Percentiles rank a stretch among this genome's conserved stretches.
These are phyloP conservation scores for Pinus albicaulis DNA, from an alignment of 75 land plant species.

Conservation along the genomic window DNA sequence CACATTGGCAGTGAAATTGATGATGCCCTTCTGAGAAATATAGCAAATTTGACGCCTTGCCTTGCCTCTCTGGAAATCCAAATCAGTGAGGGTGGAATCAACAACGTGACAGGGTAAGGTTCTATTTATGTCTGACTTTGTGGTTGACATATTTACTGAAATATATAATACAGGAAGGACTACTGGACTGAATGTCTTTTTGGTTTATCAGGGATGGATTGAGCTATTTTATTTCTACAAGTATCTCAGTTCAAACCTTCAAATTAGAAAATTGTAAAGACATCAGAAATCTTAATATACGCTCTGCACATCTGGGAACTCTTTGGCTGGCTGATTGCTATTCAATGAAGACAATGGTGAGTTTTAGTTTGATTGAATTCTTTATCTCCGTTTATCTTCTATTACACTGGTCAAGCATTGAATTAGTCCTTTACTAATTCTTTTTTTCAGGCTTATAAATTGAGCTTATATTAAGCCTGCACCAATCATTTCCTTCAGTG, in stretches of 20 bases:
- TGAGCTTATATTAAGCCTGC: no score
- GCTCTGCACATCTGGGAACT: conserved; percentile 53
- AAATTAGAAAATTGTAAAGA: conserved; percentile 67
- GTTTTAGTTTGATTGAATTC: conserved; percentile 1
- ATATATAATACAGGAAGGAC: not conserved
- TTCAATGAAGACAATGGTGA: conserved; percentile 51
- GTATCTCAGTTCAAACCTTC: conserved; percentile 36
- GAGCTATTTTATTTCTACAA: conserved; percentile 57
- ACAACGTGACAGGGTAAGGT: conserved; percentile 9
- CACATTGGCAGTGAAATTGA: conserved; percentile 8
- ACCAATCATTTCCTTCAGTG: not conserved
- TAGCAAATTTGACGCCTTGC: not conserved
- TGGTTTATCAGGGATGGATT: conserved; percentile 53
- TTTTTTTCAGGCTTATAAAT: not conserved
- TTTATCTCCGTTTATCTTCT: not conserved
- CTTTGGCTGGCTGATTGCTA: conserved; percentile 71
- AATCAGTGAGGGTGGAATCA: conserved; percentile 6
- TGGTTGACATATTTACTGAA: not conserved
- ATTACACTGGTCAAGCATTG: not conserved
- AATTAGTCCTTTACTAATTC: not conserved
- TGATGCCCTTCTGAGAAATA: not conserved
- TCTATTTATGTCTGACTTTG: not conserved
- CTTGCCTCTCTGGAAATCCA: conserved; percentile 6
- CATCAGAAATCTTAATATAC: conserved; percentile 36
- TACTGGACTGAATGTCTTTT: not conserved